Percentiles rank a stretch among this genome's conserved stretches.
Conservation (phyloP, 768 basidiomycete genomes). For the Brasilioporus rufonigricans region DNA sequence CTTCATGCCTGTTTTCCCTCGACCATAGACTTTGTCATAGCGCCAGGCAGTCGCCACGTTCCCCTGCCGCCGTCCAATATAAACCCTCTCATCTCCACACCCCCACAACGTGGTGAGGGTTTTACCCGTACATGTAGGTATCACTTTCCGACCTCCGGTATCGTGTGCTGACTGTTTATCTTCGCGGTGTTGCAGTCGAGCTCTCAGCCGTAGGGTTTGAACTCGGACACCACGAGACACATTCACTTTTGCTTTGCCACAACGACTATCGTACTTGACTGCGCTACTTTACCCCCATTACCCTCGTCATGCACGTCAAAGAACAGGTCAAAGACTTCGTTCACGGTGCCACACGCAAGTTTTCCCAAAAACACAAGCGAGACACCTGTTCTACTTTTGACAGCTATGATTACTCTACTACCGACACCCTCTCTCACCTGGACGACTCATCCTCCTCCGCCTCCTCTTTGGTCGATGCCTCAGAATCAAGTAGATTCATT, state of each 20-base stretch:
- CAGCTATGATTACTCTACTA: slow-evolving; percentile 13
- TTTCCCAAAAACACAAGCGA: slow-evolving; percentile 27
- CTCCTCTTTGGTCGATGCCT: slow-evolving; percentile 3
- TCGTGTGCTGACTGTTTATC: not conserved
- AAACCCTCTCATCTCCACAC: not conserved
- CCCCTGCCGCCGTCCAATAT: not conserved
- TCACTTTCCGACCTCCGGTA: not conserved
- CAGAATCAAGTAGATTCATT: slow-evolving; percentile 7
- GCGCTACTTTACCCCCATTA: not conserved
- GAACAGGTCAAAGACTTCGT: slow-evolving; percentile 29
- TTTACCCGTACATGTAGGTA: slow-evolving; percentile 4
- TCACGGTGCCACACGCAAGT: slow-evolving; percentile 32
- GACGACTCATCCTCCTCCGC: slow-evolving; percentile 16
- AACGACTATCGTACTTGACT: not conserved
- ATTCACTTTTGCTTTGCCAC: not conserved
- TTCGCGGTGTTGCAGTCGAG: not conserved
- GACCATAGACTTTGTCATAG: not conserved
- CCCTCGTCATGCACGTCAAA: slow-evolving; percentile 30
- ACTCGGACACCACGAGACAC: not conserved
- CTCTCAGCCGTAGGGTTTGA: not conserved
- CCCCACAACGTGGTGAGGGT: slow-evolving; percentile 5
- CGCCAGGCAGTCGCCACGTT: not conserved
- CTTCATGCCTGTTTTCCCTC: not conserved
- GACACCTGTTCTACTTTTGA: slow-evolving; percentile 14
- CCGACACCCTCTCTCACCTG: slow-evolving; percentile 3